Conservation (phyloP, 768 basidiomycete species). For the Tulasnella sp. region DNA sequence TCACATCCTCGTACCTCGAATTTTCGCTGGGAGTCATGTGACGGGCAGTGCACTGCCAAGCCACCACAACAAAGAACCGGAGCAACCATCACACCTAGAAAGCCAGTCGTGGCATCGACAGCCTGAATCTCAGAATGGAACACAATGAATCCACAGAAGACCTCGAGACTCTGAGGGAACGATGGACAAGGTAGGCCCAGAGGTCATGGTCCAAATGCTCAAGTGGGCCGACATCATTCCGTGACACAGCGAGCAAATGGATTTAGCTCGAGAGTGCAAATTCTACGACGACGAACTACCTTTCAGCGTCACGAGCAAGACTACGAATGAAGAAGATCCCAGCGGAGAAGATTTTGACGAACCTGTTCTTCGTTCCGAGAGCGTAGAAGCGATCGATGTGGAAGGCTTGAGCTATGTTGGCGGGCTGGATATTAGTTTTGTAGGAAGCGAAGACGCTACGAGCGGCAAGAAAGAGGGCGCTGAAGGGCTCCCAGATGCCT, state of each 20-base stretch:
- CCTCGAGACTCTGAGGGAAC: neutral
- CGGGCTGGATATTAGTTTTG: conserved; percentile 41
- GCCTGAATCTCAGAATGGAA: conserved; percentile 1
- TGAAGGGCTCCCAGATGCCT: conserved; percentile 36
- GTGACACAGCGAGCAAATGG: conserved; percentile 23
- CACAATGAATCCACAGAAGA: neutral
- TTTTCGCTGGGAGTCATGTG: neutral
- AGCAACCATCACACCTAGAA: neutral
- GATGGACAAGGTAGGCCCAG: conserved; percentile 32
- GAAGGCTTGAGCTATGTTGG: conserved; percentile 38
- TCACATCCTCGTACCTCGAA: neutral
- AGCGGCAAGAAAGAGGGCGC: neutral
- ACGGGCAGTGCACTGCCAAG: neutral
- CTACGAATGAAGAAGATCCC: neutral
- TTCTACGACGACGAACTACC: conserved; percentile 32
- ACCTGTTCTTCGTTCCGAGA: conserved; percentile 19
- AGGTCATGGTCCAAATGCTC: neutral
- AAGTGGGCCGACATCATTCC: neutral
- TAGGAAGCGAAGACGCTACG: conserved; percentile 14
- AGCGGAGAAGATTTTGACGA: conserved; percentile 5
- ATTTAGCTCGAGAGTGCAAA: conserved; percentile 15
- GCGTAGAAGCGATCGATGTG: conserved; percentile 2
- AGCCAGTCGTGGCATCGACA: neutral
- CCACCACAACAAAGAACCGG: neutral
- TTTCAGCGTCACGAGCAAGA: conserved; percentile 17